Evolutionary conservation across 1,284 basidiomycete genomes (phyloP).

Genomic region (Ustilago vetiveriae): DNA sequence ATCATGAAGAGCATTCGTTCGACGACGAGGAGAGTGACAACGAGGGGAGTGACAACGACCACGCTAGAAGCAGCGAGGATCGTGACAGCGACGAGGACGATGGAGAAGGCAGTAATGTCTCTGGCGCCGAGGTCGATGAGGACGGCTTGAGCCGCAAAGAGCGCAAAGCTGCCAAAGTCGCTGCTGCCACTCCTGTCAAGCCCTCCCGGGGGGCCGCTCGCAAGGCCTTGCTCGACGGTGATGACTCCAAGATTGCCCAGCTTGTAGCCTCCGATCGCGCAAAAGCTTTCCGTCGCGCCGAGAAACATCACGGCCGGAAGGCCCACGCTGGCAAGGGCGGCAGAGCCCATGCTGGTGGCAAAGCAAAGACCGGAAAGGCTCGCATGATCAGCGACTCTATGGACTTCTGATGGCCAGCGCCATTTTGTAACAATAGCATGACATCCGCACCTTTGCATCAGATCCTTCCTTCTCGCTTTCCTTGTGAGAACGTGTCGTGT

Average conservation of each 20-base stretch:
- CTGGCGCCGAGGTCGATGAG: conserved; percentile 71
- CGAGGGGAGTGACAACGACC: conserved; percentile 22
- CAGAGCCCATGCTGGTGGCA: conserved; percentile 76
- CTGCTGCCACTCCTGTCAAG: conserved; percentile 74
- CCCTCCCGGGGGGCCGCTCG: conserved; percentile 38
- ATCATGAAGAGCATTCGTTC: not conserved
- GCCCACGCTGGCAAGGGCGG: conserved; percentile 48
- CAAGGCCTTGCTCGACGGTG: conserved; percentile 25
- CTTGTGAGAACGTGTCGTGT: too few species aligned
- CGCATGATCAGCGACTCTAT: conserved; percentile 45
- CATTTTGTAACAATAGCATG: not conserved
- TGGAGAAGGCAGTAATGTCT: conserved; percentile 68
- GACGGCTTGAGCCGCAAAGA: conserved; percentile 71
- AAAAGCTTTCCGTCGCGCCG: conserved; percentile 30
- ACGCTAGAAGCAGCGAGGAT: conserved; percentile 5
- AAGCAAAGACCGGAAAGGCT: conserved; percentile 54
- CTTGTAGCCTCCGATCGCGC: conserved; percentile 54
- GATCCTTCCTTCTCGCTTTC: too few species aligned
- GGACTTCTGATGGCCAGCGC: conserved; percentile 22
- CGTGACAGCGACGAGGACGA: conserved; percentile 74
- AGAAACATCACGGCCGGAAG: conserved; percentile 55
- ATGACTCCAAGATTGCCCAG: conserved; percentile 42
- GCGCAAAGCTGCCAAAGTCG: conserved; percentile 68
- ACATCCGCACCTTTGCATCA: too few species aligned
- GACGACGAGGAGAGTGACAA: conserved; percentile 14